These are phyloP conservation scores for Aspergillus homomorphus DNA, from an alignment of 495 filamentous ascomycete genomes.

Conservation along the genomic window DNA sequence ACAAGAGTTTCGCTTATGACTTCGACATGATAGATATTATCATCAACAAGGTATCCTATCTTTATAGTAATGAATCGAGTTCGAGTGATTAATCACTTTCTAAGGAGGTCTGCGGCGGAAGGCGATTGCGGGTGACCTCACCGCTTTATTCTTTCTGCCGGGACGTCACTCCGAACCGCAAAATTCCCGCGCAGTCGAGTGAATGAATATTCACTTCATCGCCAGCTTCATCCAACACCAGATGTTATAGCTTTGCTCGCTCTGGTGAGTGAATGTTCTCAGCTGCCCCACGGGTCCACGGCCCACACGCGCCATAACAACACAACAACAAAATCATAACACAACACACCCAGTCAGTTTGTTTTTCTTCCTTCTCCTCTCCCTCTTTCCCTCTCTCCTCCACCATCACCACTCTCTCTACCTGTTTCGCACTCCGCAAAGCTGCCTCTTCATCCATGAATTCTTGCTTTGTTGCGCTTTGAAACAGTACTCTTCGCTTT, in stretches of 20 bases:
- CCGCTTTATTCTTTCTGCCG: slow-evolving; percentile 17
- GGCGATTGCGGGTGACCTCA: background rate
- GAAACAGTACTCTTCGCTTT: background rate
- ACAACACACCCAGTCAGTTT: slow-evolving; percentile 5
- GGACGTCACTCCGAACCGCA: slow-evolving; percentile 12
- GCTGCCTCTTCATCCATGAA: background rate
- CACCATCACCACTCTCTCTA: background rate
- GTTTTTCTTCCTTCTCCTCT: background rate
- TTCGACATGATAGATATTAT: too few relatives aligned
- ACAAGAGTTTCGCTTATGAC: too few relatives aligned
- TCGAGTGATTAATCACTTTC: too few relatives aligned
- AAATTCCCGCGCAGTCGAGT: slow-evolving; percentile 8
- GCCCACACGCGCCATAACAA: slow-evolving; percentile 11
- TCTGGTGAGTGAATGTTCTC: slow-evolving; percentile 15
- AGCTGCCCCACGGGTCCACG: background rate
- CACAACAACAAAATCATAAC: slow-evolving; percentile 1
- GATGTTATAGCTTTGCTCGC: slow-evolving; percentile 3
- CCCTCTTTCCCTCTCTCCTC: slow-evolving; percentile 8
- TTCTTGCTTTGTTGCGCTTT: background rate
- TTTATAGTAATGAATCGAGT: too few relatives aligned
- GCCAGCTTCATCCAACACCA: background rate
- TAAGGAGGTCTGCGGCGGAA: background rate
- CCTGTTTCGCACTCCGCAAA: background rate
- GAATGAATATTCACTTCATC: slow-evolving; percentile 2
- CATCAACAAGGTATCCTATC: too few relatives aligned